phyloP scores from a whole-genome alignment of 495 filamentous ascomycete species.

The Aspergillus indologenus region DNA sequence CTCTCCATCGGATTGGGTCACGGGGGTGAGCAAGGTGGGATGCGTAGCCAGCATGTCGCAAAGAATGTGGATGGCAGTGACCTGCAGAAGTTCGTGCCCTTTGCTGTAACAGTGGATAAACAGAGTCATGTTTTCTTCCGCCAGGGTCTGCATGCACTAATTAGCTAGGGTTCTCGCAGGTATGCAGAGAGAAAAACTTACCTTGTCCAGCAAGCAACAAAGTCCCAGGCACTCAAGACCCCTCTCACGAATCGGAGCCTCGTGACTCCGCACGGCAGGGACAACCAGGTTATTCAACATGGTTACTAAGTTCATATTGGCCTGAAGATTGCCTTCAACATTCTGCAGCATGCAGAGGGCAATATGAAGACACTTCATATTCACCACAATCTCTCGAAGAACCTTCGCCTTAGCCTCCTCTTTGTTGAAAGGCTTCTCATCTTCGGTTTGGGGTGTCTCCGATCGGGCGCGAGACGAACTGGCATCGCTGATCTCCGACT shows the following conservation, averaged over 20 bases:
- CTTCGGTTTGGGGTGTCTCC: conserved; percentile 43
- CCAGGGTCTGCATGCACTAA: conserved; percentile 56
- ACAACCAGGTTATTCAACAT: conserved; percentile 97
- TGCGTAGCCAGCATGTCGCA: conserved; percentile 89
- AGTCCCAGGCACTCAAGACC: conserved; percentile 87
- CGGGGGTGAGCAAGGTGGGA: conserved; percentile 63
- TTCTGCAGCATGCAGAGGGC: conserved; percentile 97
- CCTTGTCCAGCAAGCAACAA: conserved; percentile 85
- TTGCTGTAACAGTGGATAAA: conserved; percentile 96
- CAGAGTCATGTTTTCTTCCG: conserved; percentile 86
- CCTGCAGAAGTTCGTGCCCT: conserved; percentile 84
- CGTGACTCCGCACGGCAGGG: conserved; percentile 88
- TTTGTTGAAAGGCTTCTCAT: conserved; percentile 53
- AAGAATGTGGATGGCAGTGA: conserved; percentile 87
- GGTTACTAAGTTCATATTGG: conserved; percentile 81
- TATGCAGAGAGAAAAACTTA: conserved; percentile 25
- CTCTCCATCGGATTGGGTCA: conserved; percentile 41
- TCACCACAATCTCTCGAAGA: conserved; percentile 86
- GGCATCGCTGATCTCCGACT: conserved; percentile 74
- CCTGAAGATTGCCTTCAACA: conserved; percentile 76
- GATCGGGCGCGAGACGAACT: conserved; percentile 40
- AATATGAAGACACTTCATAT: conserved; percentile 97
- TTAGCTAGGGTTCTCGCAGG: conserved; percentile 6
- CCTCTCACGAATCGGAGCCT: conserved; percentile 86
- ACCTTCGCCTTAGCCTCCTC: conserved; percentile 79